phyloP scores from a whole-genome alignment of 257 asterid genomes.

The Przewalskia tangutica region DNA sequence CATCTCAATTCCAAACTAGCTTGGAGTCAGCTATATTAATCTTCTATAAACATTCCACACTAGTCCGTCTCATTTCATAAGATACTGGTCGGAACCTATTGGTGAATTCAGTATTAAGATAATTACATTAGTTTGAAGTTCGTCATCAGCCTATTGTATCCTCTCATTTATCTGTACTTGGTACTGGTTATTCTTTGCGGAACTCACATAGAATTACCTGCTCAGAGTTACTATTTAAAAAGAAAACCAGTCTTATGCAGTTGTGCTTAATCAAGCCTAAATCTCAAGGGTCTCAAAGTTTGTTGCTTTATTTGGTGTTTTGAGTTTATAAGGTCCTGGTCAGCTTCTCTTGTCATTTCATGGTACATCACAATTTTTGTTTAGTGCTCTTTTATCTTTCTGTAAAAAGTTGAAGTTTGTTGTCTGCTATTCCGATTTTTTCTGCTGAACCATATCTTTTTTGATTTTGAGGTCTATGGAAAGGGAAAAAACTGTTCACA shows the following conservation, averaged over 20 bases:
- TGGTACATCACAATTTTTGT: not conserved
- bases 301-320: not conserved
- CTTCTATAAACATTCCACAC: not conserved
- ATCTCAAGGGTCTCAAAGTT: not conserved
- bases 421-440: not conserved
- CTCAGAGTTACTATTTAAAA: not conserved
- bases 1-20: not conserved
- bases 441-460: not conserved
- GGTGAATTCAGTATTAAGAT: not conserved
- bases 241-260: not conserved
- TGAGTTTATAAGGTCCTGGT: not conserved
- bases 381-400: not conserved
- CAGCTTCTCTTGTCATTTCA: not conserved
- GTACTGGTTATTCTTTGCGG: not conserved
- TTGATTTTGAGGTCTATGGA: not conserved
- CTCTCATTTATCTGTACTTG: not conserved
- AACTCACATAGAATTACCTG: not conserved
- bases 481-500: not conserved
- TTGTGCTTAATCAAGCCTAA: not conserved
- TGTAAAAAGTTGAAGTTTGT: not conserved
- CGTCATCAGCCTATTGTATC: not conserved
- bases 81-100: not conserved
- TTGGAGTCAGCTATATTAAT: not conserved
- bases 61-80: not conserved
- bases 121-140: not conserved